Base-by-base conservation (phyloP, 1,284 basidiomycete genomes). In the Ustilago bromivora region DNA sequence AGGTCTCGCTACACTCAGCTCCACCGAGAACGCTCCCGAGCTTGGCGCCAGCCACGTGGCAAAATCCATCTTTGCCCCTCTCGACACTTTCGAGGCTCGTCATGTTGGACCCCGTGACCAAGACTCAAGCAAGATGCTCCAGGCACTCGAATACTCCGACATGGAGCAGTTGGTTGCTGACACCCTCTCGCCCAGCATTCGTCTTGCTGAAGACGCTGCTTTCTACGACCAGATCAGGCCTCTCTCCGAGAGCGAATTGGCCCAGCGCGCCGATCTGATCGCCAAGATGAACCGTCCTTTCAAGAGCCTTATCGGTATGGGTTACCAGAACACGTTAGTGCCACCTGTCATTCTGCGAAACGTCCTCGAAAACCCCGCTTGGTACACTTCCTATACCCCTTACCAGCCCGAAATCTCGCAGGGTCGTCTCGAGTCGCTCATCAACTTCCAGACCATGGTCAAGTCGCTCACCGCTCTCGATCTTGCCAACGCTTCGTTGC, bases 341-440 rank as follows among this genome's bases (percentile, higher is more conserved):
- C 84, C 84, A 19, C 78, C 78, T 28, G 84, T 85, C 41, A 84
- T 85, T 63, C 72, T 82, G 62, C 78, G 84, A 56, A 85, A 85
- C 61, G 78, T 84, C 74, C 92, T 95, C 88, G 96, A 99, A 87
- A 98, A 97, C 86, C 96, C 96, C 31, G 94, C 92, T 11, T 99
- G 96, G 96, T 98, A 98, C 88, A 98, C 96, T 3, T 94, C 94
- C 57, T 98, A 98, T 87, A 98, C 95, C 2, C 96, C 96, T 1
- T 90, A 85, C 70, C 94, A 96, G 86, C 93, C 94, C 8, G 94
- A 97, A 88, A 93, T 96, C 84, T 91, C 95, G 19, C 94, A 96
- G 90, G 94, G 80, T 19, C 95, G 96, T 71, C 90, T 99, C 64
- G 96, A 99, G 87, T 98, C 95, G 6, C 90, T 99, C 56, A 91